Base-by-base conservation (phyloP, 345 rosid genomes). In the Trapa incisa region DNA sequence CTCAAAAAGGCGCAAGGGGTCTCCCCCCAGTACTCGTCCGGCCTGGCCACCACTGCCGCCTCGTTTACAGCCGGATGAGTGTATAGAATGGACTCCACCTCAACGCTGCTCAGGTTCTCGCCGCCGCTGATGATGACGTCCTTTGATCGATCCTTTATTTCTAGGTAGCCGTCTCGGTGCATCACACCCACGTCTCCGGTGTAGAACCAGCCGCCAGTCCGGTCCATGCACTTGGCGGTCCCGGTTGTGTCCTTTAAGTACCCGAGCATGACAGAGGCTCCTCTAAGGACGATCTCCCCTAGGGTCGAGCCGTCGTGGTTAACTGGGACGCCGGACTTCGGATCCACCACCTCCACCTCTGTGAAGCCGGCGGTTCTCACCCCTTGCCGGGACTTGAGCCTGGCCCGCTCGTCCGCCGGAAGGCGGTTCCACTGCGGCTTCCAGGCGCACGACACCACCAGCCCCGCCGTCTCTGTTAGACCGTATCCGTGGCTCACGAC, bases 121-220 rank as follows among this genome's bases (percentile, higher is more conserved):
- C 97, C 96, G 0, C 97, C 97, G 17, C 89, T 85, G 1, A 91
- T 91, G 32, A 89, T 84, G 33, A 89, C 78, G 77, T 91, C 96
- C 77, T 91, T 91, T 12, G 64, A 65, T 36, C 74, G 42, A 65
- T 71, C 74, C 65, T 65, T 71, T 52, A 71, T 71, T 14, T 71
- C 65, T 14, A 71, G 32, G 64, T 57, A 65, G 17, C 74, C 74
- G 7, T 71, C 74, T 0, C 65, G 74, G 15, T 71, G 74, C 41
- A 53, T 32, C 35, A 71, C 74, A 4, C 35, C 74, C 9, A 71
- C 57, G 38, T 71, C 69, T 5, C 74, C 70, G 0, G 65, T 71
- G 22, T 66, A 50, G 54, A 71, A 45, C 48, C 48, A 45, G 13
- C 48, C 48, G 48, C 48, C 81, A 80, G 32, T 45, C 13, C 12